A percentile compares a stretch with the other conserved stretches of the same genome.
phyloP scores from a whole-genome alignment of 208 protist species.

The Crithidia sp. region DNA sequence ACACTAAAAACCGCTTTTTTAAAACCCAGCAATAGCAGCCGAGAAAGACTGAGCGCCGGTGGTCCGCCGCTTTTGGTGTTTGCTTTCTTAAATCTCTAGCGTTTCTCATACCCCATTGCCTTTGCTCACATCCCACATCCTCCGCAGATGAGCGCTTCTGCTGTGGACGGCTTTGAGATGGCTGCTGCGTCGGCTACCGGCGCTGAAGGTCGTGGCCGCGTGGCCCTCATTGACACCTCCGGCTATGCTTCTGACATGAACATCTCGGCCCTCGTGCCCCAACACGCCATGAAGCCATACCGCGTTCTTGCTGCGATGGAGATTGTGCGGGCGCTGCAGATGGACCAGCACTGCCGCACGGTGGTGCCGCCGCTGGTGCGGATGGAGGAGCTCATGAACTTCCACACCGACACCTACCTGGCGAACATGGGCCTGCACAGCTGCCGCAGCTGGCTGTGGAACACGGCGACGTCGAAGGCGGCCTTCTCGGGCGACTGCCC shows the following conservation, averaged over 20 bases:
- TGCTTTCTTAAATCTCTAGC: too few species aligned
- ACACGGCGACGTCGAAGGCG: conserved; percentile 78
- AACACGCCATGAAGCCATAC: conserved; percentile 93
- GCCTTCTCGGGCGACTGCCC: conserved; percentile 90
- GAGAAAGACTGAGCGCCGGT: too few species aligned
- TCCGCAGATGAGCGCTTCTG: background rate
- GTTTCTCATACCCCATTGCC: too few species aligned
- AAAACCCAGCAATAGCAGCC: too few species aligned
- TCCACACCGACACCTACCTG: conserved; percentile 81
- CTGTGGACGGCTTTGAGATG: background rate
- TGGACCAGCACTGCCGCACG: conserved; percentile 61
- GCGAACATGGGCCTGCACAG: conserved; percentile 88
- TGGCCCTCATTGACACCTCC: conserved; percentile 83
- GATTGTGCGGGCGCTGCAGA: conserved; percentile 65
- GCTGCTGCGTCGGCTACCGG: background rate
- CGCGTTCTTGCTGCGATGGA: conserved; percentile 85
- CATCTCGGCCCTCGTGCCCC: conserved; percentile 80
- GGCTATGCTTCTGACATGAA: conserved; percentile 88
- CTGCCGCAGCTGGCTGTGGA: conserved; percentile 84
- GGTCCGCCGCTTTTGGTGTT: too few species aligned
- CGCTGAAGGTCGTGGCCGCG: conserved; percentile 12
- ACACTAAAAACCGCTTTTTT: too few species aligned
- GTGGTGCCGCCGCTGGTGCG: conserved; percentile 81
- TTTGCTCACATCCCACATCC: too few species aligned
- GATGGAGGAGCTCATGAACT: conserved; percentile 64